Base-by-base conservation (phyloP, 345 rosid species). In the Alliaria petiolata region DNA sequence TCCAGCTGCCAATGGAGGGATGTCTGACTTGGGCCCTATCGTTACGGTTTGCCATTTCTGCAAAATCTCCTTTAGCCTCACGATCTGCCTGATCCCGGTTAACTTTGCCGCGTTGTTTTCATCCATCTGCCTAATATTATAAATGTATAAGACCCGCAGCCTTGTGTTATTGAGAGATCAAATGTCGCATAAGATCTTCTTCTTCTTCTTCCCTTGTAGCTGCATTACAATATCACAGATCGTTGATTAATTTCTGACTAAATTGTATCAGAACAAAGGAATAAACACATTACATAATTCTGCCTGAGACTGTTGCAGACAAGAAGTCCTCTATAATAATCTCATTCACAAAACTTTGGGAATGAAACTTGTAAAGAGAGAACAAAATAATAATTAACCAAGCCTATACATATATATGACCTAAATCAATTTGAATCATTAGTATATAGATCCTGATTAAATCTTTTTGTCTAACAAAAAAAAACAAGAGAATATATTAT, bases 1-100 rank as follows among this genome's bases (percentile, higher is more conserved):
- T 12, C 58, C 63, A 2, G 84, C 55, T 4, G 3, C 72, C 1
- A 83, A 17, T 2, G 8, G 71, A 9, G 84, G 76, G 49, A 19
- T 61, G 31, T 68, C 74, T n/a, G 81, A 11, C 51, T 70, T 86
- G 6, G 87, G 52, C 17, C 81, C 84, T 55, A 87, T 58, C 1
- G 97, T 78, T 22, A 89, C 89, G 47, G 87, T 76, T 74, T 89
- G 97, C 97, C 99, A 95, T 81, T 86, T 91, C n/a, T 89, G 91
- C 72, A 95, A 80, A 60, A 95, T 75, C 77, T 87, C 97, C 79
- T 89, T 95, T 3, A 91, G 84, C 82, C 84, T 79, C 46, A 88
- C 91, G 14, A 95, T 89, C 86, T 89, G 95, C 61, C 87, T 58
- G 74, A 91, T 91, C 59, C 99, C 95, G 0, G 80, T 84, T 78